Evolutionary conservation across 495 filamentous ascomycete species (phyloP).

Genomic region (Penicillium herquei): DNA sequence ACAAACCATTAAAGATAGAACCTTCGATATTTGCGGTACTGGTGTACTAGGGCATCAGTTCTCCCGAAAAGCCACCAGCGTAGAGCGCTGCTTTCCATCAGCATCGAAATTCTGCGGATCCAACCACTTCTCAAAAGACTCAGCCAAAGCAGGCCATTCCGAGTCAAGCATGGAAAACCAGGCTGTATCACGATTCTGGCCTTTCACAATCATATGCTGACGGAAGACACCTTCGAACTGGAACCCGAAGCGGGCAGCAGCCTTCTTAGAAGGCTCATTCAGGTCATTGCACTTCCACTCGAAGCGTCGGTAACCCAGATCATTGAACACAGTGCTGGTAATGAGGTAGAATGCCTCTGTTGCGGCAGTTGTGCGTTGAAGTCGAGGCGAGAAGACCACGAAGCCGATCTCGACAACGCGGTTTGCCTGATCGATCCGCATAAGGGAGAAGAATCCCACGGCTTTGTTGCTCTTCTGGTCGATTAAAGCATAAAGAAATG

Average conservation of each 20-base stretch:
- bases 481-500: slow-evolving; percentile 12
- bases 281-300: slow-evolving; percentile 59
- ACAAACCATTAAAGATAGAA: too few species aligned
- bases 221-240: slow-evolving; percentile 52
- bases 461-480: slow-evolving; percentile 1
- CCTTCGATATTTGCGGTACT: too few species aligned
- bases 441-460: slow-evolving; percentile 3
- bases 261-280: slow-evolving; percentile 46
- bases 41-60: neutral
- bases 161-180: slow-evolving; percentile 14
- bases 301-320: slow-evolving; percentile 50
- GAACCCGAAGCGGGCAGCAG: slow-evolving; percentile 54
- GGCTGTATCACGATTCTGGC: slow-evolving; percentile 30
- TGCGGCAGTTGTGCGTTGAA: slow-evolving; percentile 21
- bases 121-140: slow-evolving; percentile 10
- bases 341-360: slow-evolving; percentile 52
- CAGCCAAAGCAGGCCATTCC: slow-evolving; percentile 7
- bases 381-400: slow-evolving; percentile 6
- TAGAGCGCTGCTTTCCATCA: slow-evolving; percentile 5
- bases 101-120: slow-evolving; percentile 10
- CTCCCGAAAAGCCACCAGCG: slow-evolving; percentile 4
- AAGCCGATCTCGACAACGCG: slow-evolving; percentile 3
- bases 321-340: slow-evolving; percentile 45
- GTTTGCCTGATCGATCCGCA: slow-evolving; percentile 9
- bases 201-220: slow-evolving; percentile 57